phyloP scores from a whole-genome alignment of 176 grass and related monocot genomes.

The Neostapfia colusana region DNA sequence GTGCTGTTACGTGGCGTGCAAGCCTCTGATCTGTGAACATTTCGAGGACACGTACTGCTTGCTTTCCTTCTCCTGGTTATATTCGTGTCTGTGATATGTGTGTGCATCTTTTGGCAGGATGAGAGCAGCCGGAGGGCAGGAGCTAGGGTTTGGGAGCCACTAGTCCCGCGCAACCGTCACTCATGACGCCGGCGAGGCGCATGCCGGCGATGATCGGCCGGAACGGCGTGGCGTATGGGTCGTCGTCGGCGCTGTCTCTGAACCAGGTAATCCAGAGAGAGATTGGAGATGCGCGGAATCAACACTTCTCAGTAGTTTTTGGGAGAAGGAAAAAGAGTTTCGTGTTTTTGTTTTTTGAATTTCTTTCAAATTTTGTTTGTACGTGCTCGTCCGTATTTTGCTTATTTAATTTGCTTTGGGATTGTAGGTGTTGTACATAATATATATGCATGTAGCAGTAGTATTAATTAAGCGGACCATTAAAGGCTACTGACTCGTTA shows the following conservation, averaged over 20 bases:
- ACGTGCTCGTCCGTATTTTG: neutral
- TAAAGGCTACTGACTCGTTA: constrained; percentile 1
- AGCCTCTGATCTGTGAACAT: constrained; percentile 23
- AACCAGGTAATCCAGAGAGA: constrained; percentile 51
- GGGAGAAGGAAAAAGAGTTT: neutral
- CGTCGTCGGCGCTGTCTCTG: constrained; percentile 68
- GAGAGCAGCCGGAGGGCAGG: constrained; percentile 19
- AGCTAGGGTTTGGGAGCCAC: constrained; percentile 55
- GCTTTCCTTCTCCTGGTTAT: neutral
- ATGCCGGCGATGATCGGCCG: constrained; percentile 73
- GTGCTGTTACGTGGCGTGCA: constrained; percentile 45
- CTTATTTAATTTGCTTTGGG: constrained; percentile 1
- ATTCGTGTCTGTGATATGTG: neutral
- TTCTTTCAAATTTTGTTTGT: neutral
- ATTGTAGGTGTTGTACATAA: constrained; percentile 17
- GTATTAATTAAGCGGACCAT: constrained; percentile 27
- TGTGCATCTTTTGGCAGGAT: neutral
- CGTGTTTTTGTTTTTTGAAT: neutral
- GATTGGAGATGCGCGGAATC: neutral
- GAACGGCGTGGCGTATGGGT: constrained; percentile 48
- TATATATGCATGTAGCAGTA: neutral
- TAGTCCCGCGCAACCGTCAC: neutral
- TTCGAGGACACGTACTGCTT: neutral
- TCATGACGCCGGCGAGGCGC: constrained; percentile 79
- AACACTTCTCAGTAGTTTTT: neutral